Conservation (phyloP, 495 filamentous ascomycete species). For the Amphirosellinia nigrospora region DNA sequence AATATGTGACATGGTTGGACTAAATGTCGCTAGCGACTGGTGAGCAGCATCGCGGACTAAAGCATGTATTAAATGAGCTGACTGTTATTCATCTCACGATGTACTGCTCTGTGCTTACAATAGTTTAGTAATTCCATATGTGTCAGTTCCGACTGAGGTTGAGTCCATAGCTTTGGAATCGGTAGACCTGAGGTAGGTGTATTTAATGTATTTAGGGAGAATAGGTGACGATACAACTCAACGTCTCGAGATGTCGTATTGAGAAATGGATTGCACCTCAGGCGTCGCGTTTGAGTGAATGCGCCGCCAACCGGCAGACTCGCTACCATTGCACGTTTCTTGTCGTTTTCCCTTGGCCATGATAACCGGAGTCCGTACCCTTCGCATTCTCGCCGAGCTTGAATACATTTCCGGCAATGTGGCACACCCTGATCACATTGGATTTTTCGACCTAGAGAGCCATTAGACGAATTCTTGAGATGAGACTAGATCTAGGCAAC, state of each 20-base stretch:
- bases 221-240: constrained; percentile 26
- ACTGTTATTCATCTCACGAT: neutral
- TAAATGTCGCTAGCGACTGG: constrained; percentile 26
- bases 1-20: constrained; percentile 25
- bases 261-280: constrained; percentile 21
- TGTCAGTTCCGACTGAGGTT: constrained; percentile 18
- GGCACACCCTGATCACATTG: constrained; percentile 33
- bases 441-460: constrained; percentile 32
- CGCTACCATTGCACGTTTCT: constrained; percentile 31
- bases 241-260: constrained; percentile 32
- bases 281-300: neutral
- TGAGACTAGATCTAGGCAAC: neutral
- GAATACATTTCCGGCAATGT: constrained; percentile 30
- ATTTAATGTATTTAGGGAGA: neutral
- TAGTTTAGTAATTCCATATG: constrained; percentile 31
- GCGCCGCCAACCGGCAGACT: constrained; percentile 10
- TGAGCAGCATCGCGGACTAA: constrained; percentile 34
- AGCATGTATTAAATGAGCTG: constrained; percentile 22
- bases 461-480: neutral
- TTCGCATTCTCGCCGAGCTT: constrained; percentile 32
- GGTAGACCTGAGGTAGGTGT: neutral
- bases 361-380: constrained; percentile 37
- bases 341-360: constrained; percentile 36
- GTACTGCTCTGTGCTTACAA: constrained; percentile 26
- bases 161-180: constrained; percentile 17